Evolutionary conservation across 257 asterid genomes (phyloP).

Genomic region (Ballota nigra): DNA sequence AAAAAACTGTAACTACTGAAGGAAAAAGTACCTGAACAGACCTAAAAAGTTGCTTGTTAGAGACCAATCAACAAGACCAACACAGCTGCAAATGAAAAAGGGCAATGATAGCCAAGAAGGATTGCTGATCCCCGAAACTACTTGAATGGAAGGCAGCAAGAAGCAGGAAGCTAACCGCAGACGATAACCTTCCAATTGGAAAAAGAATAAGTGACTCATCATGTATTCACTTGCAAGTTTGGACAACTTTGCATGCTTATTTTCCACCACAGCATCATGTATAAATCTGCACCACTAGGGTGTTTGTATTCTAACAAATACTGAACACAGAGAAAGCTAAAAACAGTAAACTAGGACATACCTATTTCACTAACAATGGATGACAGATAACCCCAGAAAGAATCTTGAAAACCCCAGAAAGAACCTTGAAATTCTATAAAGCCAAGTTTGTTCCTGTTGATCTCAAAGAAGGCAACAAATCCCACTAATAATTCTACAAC

Average conservation of each 20-base stretch:
- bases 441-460: conserved; percentile 49
- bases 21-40: conserved; percentile 70
- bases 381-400: conserved; percentile 57
- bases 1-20: conserved; percentile 14
- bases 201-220: background rate
- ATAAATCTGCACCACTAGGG: background rate
- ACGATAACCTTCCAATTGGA: conserved; percentile 58
- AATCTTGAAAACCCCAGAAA: conserved; percentile 54
- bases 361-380: conserved; percentile 63
- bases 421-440: conserved; percentile 51
- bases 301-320: background rate
- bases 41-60: conserved; percentile 88
- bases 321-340: background rate
- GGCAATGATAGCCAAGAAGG: conserved; percentile 94
- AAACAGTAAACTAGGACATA: conserved; percentile 27
- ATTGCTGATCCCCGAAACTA: conserved; percentile 80
- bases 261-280: background rate
- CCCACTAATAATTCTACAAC: conserved; percentile 56
- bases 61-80: conserved; percentile 91
- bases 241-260: conserved; percentile 3
- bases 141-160: conserved; percentile 78
- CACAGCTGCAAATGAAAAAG: conserved; percentile 80
- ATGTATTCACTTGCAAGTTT: background rate
- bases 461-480: conserved; percentile 53
- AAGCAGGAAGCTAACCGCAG: conserved; percentile 77